Conservation (phyloP, 2,329 filamentous ascomycete species). For the Fusarium piperis region DNA sequence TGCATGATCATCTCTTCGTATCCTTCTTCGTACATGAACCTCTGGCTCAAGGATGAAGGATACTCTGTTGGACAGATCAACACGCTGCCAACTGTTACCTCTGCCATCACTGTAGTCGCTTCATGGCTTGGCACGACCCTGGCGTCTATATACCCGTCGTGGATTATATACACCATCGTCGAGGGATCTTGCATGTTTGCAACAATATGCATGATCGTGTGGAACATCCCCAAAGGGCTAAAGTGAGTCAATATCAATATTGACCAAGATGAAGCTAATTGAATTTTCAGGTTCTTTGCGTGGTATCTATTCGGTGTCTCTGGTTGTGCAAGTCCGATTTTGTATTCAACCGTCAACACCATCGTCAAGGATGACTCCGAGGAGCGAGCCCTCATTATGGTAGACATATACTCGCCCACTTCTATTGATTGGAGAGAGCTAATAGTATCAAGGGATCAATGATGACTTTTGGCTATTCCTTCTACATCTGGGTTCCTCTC, state of each 20-base stretch:
- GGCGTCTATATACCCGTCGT: constrained; percentile 8
- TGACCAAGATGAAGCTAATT: background rate
- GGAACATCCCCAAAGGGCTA: constrained; percentile 9
- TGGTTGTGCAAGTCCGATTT: background rate
- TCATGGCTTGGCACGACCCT: constrained; percentile 43
- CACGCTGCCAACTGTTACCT: constrained; percentile 43
- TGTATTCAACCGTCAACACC: background rate
- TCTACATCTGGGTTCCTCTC: constrained; percentile 8
- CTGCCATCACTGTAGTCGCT: constrained; percentile 38
- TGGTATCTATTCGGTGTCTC: background rate
- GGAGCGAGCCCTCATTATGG: background rate
- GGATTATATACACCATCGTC: background rate
- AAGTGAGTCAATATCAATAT: background rate
- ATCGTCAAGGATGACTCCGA: background rate
- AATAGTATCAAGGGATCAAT: background rate
- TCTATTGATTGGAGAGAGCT: background rate
- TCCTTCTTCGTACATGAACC: constrained; percentile 42
- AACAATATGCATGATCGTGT: constrained; percentile 15
- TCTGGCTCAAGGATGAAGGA: constrained; percentile 38
- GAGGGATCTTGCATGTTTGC: constrained; percentile 6
- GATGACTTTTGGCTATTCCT: constrained; percentile 14
- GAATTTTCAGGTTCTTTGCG: background rate
- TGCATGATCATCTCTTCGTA: constrained; percentile 34
- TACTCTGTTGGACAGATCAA: constrained; percentile 42
- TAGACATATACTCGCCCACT: background rate